Conservation (phyloP, 202 grass and related monocot species). For the Panicum hallii region DNA sequence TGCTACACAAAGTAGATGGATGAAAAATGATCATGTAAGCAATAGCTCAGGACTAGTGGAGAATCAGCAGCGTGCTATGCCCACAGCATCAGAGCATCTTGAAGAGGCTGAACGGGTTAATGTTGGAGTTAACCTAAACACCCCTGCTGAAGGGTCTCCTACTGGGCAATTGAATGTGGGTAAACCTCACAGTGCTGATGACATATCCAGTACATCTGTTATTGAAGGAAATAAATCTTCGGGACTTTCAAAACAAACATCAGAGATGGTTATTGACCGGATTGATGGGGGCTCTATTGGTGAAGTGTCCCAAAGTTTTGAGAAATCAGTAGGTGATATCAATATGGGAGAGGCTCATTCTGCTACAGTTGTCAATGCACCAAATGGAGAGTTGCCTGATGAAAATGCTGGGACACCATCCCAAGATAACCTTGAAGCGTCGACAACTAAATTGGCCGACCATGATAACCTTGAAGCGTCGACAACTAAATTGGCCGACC, state of each 20-base stretch:
- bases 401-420: slow-evolving; percentile 48
- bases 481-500: slow-evolving; percentile 40
- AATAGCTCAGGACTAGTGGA: slow-evolving; percentile 46
- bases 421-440: slow-evolving; percentile 50
- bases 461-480: slow-evolving; percentile 38
- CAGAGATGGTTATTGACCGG: slow-evolving; percentile 34
- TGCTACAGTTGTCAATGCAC: slow-evolving; percentile 32
- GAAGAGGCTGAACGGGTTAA: slow-evolving; percentile 54
- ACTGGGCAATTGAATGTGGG: slow-evolving; percentile 39
- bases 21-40: slow-evolving; percentile 55
- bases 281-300: slow-evolving; percentile 27
- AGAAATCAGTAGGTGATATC: slow-evolving; percentile 38
- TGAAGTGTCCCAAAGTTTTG: slow-evolving; percentile 50
- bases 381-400: slow-evolving; percentile 56
- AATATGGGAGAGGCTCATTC: slow-evolving; percentile 30
- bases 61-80: slow-evolving; percentile 44
- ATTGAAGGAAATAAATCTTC: slow-evolving; percentile 53
- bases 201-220: slow-evolving; percentile 28
- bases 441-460: too few relatives aligned
- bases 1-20: slow-evolving; percentile 58
- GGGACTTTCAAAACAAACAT: slow-evolving; percentile 46
- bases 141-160: slow-evolving; percentile 47
- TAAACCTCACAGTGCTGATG: slow-evolving; percentile 38
- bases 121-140: slow-evolving; percentile 58
- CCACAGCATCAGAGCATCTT: slow-evolving; percentile 39